Evolutionary conservation across 1,284 basidiomycete genomes (phyloP).

Genomic region (Cerrena zonata): DNA sequence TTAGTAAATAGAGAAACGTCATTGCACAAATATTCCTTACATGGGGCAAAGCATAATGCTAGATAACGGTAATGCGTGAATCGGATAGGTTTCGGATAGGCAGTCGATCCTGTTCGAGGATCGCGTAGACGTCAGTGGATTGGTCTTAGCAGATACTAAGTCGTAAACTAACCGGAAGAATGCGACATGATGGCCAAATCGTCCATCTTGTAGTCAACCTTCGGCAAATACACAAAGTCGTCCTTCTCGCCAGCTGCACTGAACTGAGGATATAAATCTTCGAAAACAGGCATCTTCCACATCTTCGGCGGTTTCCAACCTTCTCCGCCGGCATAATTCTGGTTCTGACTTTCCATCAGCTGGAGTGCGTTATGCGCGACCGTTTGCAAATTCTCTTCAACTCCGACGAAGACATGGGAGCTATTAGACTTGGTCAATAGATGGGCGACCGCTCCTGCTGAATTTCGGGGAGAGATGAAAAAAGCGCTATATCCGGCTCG

Average conservation of each 20-base stretch:
- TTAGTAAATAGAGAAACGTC: not conserved
- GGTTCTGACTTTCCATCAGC: not conserved
- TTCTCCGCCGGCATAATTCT: not conserved
- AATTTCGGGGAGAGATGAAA: conserved; percentile 37
- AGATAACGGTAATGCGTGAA: conserved; percentile 12
- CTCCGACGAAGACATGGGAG: conserved; percentile 25
- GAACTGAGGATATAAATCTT: conserved; percentile 16
- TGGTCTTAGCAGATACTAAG: conserved; percentile 14
- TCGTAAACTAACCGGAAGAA: conserved; percentile 22
- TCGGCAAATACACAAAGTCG: conserved; percentile 15
- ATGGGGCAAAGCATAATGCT: conserved; percentile 5
- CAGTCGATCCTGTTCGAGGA: conserved; percentile 14
- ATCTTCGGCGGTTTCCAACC: not conserved
- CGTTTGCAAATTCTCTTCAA: conserved; percentile 13
- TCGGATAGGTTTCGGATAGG: conserved; percentile 19
- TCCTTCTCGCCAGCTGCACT: not conserved
- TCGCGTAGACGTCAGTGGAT: conserved; percentile 3
- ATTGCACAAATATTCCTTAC: conserved; percentile 3
- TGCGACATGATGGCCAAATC: conserved; percentile 20
- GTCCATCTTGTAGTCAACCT: conserved; percentile 9
- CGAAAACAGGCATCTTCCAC: conserved; percentile 17
- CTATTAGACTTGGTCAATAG: conserved; percentile 27
- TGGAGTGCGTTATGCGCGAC: conserved; percentile 12
- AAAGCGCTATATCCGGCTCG: conserved; percentile 30
- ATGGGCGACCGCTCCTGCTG: conserved; percentile 31